Base-by-base conservation (phyloP, 306 rosid genomes). In the Trifolium dubium region DNA sequence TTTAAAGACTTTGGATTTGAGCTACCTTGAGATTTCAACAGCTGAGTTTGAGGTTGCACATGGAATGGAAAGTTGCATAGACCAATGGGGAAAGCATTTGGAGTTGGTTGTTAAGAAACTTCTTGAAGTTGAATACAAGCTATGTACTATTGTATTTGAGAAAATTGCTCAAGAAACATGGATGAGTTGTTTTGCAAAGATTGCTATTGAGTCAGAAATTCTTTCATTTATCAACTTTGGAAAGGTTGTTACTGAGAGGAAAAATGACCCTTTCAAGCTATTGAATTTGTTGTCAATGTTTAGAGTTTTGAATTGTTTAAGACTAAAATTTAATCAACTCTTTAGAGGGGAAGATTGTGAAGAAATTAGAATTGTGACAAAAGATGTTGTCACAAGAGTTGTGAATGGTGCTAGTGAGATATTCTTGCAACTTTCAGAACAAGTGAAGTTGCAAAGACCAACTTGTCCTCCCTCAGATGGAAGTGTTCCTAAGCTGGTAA, bases 341-440 rank as follows among this genome's bases (percentile, higher is more conserved):
- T 91, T 91, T 40, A 72, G 89, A 4, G 86, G 83, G 8, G 73
- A 87, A 73, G 88, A 81, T 61, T 89, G 92, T 78, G 60, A 75
- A 18, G 89, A 87, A 76, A 88, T 92, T 30, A 89, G 83, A 72
- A 80, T 30, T 61, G 60, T 68, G 53, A 94, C 88, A 18, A 88
- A 92, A 78, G 97, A 92, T 79, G 88, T 94, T 7, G 74, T 94
- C 69, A 85, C 78, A 66, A 60, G 35, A 71, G 86, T 95, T 32
- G 86, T 95, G 5, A 80, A 88, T 59, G 89, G 95, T 14, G 85
- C 83, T 18, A 82, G 80, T 68, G 92, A 84, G 72, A 80, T 95
- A 72, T 89, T 95, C 81, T 81, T 85, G 81, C 89, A 90, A 55
- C 97, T 95, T 82, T 93, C 99, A 10, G 72, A 80, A 31, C 99